These are phyloP conservation scores for Rhodotorula graminis DNA, from an alignment of 768 basidiomycete species.

Conservation along the genomic window DNA sequence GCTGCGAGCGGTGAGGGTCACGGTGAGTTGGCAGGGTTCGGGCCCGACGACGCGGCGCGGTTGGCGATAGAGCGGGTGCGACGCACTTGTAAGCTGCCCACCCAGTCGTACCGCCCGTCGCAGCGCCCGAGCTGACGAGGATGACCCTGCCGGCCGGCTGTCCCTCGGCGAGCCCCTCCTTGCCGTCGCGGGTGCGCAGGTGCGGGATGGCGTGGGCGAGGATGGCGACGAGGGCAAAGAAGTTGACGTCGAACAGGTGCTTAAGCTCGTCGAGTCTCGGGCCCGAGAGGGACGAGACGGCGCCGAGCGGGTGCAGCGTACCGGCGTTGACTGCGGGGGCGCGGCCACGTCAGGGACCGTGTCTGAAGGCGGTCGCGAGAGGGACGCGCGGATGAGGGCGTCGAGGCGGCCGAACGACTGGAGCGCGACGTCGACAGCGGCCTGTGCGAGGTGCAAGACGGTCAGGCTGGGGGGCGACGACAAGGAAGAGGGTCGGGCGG, in stretches of 20 bases:
- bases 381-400: constrained; percentile 51
- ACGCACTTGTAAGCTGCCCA: constrained; percentile 57
- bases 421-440: constrained; percentile 57
- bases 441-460: not conserved
- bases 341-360: too few species aligned
- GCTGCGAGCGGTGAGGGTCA: constrained; percentile 48
- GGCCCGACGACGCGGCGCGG: too few species aligned
- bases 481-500: constrained; percentile 52
- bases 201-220: constrained; percentile 64
- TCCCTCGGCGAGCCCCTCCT: not conserved
- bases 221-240: constrained; percentile 74
- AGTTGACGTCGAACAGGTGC: constrained; percentile 68
- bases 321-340: constrained; percentile 70
- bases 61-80: not conserved
- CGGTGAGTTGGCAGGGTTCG: not conserved
- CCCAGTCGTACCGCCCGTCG: constrained; percentile 60
- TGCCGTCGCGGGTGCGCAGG: constrained; percentile 57
- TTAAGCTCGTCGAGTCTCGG: constrained; percentile 31
- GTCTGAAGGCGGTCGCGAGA: not conserved
- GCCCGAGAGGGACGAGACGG: constrained; percentile 54
- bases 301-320: constrained; percentile 54
- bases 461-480: constrained; percentile 44
- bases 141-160: constrained; percentile 54
- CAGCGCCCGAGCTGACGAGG: constrained; percentile 81
- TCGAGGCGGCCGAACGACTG: constrained; percentile 64